Evolutionary conservation across 108 stramenopile species (phyloP), one percentile per base, ranked within the genome.

Genomic region (Mediolabrus comicus): DNA sequence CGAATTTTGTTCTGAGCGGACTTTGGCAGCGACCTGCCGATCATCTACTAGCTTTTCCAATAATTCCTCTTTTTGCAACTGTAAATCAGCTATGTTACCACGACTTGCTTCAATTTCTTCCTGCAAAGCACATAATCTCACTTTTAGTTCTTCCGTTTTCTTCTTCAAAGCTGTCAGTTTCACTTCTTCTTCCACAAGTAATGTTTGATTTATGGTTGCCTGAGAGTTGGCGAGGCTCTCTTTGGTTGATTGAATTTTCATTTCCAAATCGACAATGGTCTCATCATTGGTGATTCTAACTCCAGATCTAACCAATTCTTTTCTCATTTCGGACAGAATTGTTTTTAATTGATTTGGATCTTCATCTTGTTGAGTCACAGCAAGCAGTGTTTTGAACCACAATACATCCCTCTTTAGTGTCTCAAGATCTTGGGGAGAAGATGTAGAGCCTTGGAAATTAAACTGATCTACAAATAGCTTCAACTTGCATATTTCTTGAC

Each of bases 401-500:
- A 59, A 24, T 17, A 65, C 32, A 33, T 74, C 72, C 31, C 56
- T 41, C 43, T 56, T 32, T 57, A 69, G 43, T 12, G 27, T 4
- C 10, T 51, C 46, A 33, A 64, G 46, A 19, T 8, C 4, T 6
- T n/a, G n/a, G 53, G 3, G 1, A 17, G 2, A 16, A 4, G 29
- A 29, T 51, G 14, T n/a, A 14, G 28, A 67, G 51, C 29, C 24
- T 14, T 41, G 33, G 7, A 3, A 17, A 22, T 17, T 19, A 11
- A 34, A 16, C 51, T 69, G 39, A 51, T 67, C 65, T 19, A 72
- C 25, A 0, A 13, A 33, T 55, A 31, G 46, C n/a, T 62, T 46
- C 53, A 79, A 57, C 41, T 65, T 53, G 53, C 43, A 31, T 30
- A 79, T 79, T 17, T 79, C 78, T 25, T 69, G 67, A 59, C 68